Conservation (phyloP, 805 yeast genomes). For the Candida silvicultrix region DNA sequence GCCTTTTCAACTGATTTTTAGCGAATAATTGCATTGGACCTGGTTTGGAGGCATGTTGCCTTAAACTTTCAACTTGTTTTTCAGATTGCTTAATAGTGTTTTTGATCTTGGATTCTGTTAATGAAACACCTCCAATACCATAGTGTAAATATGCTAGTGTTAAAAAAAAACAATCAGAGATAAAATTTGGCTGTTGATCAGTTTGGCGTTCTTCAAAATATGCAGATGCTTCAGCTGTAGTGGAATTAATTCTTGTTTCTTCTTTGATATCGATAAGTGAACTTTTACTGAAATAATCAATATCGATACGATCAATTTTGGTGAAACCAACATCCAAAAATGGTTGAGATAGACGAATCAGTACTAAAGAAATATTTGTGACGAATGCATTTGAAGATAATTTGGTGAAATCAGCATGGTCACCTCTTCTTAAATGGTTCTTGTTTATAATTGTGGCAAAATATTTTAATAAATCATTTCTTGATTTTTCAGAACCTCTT, state of each 20-base stretch:
- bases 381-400: slow-evolving; percentile 77
- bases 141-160: slow-evolving; percentile 76
- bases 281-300: slow-evolving; percentile 53
- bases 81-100: slow-evolving; percentile 43
- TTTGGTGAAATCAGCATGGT: slow-evolving; percentile 63
- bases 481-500: slow-evolving; percentile 61
- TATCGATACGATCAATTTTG: slow-evolving; percentile 74
- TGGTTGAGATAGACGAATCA: slow-evolving; percentile 75
- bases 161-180: slow-evolving; percentile 84
- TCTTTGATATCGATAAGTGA: slow-evolving; percentile 60
- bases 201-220: slow-evolving; percentile 38
- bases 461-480: slow-evolving; percentile 59
- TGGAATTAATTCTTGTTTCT: slow-evolving; percentile 79
- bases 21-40: slow-evolving; percentile 24
- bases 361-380: slow-evolving; percentile 63
- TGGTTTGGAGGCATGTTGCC: slow-evolving; percentile 7
- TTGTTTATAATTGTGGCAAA: slow-evolving; percentile 70
- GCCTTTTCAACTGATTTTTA: slow-evolving; percentile 40
- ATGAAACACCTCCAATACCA: slow-evolving; percentile 78
- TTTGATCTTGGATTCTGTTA: slow-evolving; percentile 48
- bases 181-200: slow-evolving; percentile 57
- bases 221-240: slow-evolving; percentile 60
- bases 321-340: slow-evolving; percentile 62
- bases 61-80: slow-evolving; percentile 27
- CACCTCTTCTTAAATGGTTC: slow-evolving; percentile 84